Percentiles rank a stretch among this genome's conserved stretches.
Conservation (phyloP, 345 rosid species). For the Lepidium didymum region DNA sequence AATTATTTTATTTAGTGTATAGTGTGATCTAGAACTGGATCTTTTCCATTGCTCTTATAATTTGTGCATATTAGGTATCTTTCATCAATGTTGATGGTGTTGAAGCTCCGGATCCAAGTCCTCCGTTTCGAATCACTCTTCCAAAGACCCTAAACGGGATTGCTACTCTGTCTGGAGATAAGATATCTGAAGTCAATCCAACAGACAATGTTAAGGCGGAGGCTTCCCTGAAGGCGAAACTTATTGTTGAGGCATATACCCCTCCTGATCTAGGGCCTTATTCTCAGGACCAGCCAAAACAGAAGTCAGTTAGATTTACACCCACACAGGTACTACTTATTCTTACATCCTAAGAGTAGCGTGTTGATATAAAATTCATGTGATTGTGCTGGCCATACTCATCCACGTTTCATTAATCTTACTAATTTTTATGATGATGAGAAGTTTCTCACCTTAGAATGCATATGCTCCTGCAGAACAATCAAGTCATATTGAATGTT, state of each 20-base stretch:
- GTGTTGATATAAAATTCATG: background rate
- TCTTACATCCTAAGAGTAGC: background rate
- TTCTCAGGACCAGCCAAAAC: conserved; percentile 98
- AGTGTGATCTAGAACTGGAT: conserved; percentile 12
- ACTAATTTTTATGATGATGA: too few relatives aligned
- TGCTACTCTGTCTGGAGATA: conserved; percentile 76
- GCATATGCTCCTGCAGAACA: background rate
- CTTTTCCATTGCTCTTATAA: conserved; percentile 10
- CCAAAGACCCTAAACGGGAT: conserved; percentile 65
- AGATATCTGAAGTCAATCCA: conserved; percentile 38
- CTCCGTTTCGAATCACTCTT: conserved; percentile 76
- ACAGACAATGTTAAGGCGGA: conserved; percentile 45
- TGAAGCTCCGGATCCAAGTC: conserved; percentile 57
- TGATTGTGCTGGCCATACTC: background rate
- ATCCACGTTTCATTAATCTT: background rate
- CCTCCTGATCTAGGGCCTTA: conserved; percentile 98
- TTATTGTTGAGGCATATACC: conserved; percentile 82
- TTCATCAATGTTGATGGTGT: conserved; percentile 63
- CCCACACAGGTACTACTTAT: conserved; percentile 70
- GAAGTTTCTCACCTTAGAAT: conserved; percentile 9
- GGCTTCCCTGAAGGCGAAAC: conserved; percentile 49
- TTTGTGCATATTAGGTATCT: conserved; percentile 43
- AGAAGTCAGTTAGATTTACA: conserved; percentile 87
- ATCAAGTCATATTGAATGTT: background rate
- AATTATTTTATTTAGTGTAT: conserved; percentile 10